Percentiles rank a stretch among this genome's conserved stretches.
Conservation (phyloP, 192 early-diverging fungal genomes). For the Backusella liffmaniae region DNA sequence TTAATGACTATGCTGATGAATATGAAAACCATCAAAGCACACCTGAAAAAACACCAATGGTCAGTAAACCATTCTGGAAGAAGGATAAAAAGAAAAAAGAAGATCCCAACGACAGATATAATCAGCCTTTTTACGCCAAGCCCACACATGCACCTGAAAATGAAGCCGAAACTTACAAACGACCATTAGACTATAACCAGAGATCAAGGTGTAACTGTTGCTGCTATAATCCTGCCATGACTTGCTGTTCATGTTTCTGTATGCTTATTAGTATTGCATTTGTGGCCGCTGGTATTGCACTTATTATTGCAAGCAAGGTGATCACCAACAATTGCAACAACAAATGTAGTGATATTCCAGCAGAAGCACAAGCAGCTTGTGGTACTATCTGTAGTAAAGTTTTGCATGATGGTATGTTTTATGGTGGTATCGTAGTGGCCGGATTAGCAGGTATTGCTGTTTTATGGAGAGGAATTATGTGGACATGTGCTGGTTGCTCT, state of each 20-base stretch:
- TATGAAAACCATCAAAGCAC: neutral
- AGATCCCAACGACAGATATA: neutral
- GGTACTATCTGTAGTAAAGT: constrained; percentile 23
- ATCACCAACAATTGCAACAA: constrained; percentile 24
- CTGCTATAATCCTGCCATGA: constrained; percentile 28
- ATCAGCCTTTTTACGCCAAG: neutral
- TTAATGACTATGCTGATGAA: neutral
- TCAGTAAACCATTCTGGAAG: neutral
- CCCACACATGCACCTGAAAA: constrained; percentile 22
- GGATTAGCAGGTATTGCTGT: constrained; percentile 28
- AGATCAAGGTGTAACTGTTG: constrained; percentile 21
- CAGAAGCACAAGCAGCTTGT: constrained; percentile 12
- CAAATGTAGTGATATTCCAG: constrained; percentile 11
- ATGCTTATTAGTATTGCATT: constrained; percentile 28
- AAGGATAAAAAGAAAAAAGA: constrained; percentile 4
- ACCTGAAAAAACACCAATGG: constrained; percentile 3
- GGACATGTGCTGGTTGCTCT: constrained; percentile 26
- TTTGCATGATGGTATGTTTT: constrained; percentile 30
- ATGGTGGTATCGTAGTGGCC: constrained; percentile 34
- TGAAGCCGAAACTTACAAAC: constrained; percentile 23
- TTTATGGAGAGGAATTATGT: constrained; percentile 28
- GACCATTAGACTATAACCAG: neutral
- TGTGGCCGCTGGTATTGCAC: constrained; percentile 33
- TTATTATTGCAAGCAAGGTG: constrained; percentile 28
- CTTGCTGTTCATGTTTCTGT: constrained; percentile 38